Evolutionary conservation across 345 rosid genomes (phyloP).

Genomic region (Mangifera indica): DNA sequence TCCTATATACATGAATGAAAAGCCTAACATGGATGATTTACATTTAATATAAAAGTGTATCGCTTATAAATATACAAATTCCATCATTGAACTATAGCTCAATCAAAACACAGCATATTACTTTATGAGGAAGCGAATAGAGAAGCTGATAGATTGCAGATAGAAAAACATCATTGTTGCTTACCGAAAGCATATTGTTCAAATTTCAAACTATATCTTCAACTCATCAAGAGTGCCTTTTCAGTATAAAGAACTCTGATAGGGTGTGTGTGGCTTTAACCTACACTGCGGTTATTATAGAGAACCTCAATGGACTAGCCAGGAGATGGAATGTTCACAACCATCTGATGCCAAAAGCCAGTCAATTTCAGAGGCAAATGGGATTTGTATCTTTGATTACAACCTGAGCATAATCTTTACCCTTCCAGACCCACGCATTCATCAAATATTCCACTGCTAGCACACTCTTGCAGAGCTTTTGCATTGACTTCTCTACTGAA

Average conservation of each 20-base stretch:
- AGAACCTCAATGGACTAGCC: constrained; percentile 6
- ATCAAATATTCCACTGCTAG: constrained; percentile 53
- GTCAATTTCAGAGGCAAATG: neutral
- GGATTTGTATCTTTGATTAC: constrained; percentile 1
- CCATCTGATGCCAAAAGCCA: constrained; percentile 9
- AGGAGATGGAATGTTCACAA: constrained; percentile 2
- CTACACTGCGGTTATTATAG: neutral
- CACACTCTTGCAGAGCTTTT: constrained; percentile 63
- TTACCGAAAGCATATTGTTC: constrained; percentile 12
- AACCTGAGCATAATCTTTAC: constrained; percentile 14
- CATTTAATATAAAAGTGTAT: constrained; percentile 20
- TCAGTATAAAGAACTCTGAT: neutral
- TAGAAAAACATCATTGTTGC: constrained; percentile 7
- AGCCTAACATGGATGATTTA: constrained; percentile 21
- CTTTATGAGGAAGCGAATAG: neutral
- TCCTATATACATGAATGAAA: neutral
- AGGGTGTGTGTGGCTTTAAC: neutral
- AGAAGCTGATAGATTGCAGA: constrained; percentile 13
- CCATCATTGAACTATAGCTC: constrained; percentile 17
- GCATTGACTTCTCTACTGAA: constrained; percentile 70
- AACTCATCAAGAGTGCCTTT: constrained; percentile 9
- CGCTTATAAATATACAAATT: constrained; percentile 27
- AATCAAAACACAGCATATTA: neutral
- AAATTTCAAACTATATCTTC: constrained; percentile 19
- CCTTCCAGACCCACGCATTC: constrained; percentile 48